These are phyloP conservation scores for Melanogaster broomeanus DNA, from an alignment of 768 basidiomycete species.

Conservation along the genomic window DNA sequence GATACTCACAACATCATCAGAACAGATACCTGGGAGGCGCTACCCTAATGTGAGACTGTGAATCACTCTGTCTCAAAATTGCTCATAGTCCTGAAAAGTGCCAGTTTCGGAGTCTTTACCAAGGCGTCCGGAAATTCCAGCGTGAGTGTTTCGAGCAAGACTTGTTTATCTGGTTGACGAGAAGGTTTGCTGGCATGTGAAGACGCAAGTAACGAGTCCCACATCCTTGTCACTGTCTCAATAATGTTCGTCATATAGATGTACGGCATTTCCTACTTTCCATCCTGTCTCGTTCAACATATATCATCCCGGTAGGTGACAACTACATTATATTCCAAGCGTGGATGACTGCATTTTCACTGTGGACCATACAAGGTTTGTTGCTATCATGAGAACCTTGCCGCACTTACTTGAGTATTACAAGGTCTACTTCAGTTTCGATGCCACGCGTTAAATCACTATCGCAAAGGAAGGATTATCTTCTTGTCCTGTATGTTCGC, in stretches of 20 bases:
- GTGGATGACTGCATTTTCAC: constrained; percentile 1
- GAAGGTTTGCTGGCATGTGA: neutral
- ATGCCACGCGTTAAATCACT: neutral
- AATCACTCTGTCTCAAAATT: neutral
- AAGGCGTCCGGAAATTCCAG: neutral
- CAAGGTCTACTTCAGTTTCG: constrained; percentile 1
- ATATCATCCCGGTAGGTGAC: neutral
- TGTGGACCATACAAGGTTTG: constrained; percentile 2
- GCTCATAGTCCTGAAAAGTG: neutral
- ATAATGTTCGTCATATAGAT: neutral
- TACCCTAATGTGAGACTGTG: neutral
- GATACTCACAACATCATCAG: neutral
- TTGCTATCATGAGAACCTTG: neutral
- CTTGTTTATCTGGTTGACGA: neutral
- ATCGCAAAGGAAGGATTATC: neutral
- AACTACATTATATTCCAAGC: constrained; percentile 1
- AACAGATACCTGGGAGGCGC: neutral
- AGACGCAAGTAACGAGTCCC: neutral
- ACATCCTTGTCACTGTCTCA: neutral
- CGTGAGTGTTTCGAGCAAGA: neutral
- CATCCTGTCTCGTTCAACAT: neutral
- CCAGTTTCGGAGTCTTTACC: neutral
- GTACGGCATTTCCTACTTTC: neutral
- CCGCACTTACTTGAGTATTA: neutral
- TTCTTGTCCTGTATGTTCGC: neutral